Conservation (phyloP, 2,329 filamentous ascomycete species). For the Curvularia sp. region DNA sequence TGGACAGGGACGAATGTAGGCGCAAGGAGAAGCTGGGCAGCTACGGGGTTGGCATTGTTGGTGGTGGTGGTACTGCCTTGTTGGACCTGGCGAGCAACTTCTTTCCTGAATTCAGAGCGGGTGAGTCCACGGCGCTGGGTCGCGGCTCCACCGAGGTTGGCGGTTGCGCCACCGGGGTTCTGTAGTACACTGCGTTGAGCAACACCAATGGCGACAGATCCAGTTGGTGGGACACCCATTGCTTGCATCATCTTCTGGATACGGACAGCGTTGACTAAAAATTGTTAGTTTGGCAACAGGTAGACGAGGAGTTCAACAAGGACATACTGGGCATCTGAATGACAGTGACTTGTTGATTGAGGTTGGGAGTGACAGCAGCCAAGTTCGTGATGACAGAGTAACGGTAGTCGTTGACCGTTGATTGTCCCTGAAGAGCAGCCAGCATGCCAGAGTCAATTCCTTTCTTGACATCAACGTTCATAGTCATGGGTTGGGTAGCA, state of each 20-base stretch:
- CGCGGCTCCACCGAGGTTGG: conserved; percentile 35
- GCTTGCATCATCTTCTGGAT: conserved; percentile 48
- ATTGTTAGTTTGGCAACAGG: conserved; percentile 19
- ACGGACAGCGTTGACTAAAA: conserved; percentile 44
- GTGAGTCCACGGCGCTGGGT: conserved; percentile 28
- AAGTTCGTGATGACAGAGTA: conserved; percentile 47
- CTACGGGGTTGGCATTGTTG: conserved; percentile 43
- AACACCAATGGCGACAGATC: conserved; percentile 44
- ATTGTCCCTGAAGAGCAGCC: conserved; percentile 40
- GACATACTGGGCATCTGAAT: conserved; percentile 48
- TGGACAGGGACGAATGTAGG: conserved; percentile 49
- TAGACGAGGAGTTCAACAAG: too few relatives aligned
- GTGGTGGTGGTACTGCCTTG: conserved; percentile 37
- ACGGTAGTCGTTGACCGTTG: conserved; percentile 45
- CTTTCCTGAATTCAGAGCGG: conserved; percentile 35
- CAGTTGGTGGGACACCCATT: conserved; percentile 40
- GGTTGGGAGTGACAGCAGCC: conserved; percentile 41
- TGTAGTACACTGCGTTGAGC: conserved; percentile 47
- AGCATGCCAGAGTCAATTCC: conserved; percentile 46
- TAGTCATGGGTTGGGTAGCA: conserved; percentile 46
- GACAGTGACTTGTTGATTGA: conserved; percentile 48
- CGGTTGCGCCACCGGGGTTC: conserved; percentile 48
- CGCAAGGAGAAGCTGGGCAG: conserved; percentile 42
- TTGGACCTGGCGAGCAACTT: conserved; percentile 34
- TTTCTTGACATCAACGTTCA: conserved; percentile 48